Evolutionary conservation across 2,329 filamentous ascomycete species (phyloP).

Genomic region (Fusarium sp.): DNA sequence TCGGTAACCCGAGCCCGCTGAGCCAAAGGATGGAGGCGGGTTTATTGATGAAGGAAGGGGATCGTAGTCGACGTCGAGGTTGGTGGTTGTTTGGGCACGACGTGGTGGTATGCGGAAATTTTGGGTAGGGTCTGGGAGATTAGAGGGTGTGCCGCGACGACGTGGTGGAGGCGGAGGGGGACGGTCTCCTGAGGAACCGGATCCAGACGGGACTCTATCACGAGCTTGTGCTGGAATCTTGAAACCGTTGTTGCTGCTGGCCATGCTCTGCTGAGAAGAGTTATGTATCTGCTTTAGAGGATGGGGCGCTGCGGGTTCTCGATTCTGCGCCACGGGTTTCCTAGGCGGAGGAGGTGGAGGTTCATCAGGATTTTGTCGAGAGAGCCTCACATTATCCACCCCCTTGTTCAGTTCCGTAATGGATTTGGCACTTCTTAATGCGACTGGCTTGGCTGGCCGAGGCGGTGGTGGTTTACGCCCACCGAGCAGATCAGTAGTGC

Average conservation of each 20-base stretch:
- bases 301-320: constrained; percentile 45
- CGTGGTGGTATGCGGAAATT: constrained; percentile 46
- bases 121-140: constrained; percentile 29
- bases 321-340: constrained; percentile 42
- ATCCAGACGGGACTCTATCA: constrained; percentile 22
- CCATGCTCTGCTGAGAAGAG: constrained; percentile 48
- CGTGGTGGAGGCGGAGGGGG: constrained; percentile 60
- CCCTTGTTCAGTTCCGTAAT: constrained; percentile 42
- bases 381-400: constrained; percentile 7
- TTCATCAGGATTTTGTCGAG: constrained; percentile 28
- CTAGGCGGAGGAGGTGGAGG: constrained; percentile 51
- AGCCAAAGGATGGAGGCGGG: constrained; percentile 35
- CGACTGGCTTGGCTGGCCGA: constrained; percentile 65
- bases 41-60: constrained; percentile 49
- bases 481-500: constrained; percentile 45
- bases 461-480: constrained; percentile 58
- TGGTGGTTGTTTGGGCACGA: constrained; percentile 47
- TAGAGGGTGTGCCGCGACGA: constrained; percentile 54
- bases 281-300: constrained; percentile 55
- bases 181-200: constrained; percentile 26
- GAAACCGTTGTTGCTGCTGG: constrained; percentile 29
- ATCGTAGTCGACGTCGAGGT: constrained; percentile 55
- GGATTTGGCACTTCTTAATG: constrained; percentile 59
- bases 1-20: constrained; percentile 43
- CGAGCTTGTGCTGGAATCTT: constrained; percentile 28